Evolutionary conservation across 2,329 filamentous ascomycete species (phyloP), one percentile per base, ranked within the genome.

Genomic region (Penicillium digitatum): DNA sequence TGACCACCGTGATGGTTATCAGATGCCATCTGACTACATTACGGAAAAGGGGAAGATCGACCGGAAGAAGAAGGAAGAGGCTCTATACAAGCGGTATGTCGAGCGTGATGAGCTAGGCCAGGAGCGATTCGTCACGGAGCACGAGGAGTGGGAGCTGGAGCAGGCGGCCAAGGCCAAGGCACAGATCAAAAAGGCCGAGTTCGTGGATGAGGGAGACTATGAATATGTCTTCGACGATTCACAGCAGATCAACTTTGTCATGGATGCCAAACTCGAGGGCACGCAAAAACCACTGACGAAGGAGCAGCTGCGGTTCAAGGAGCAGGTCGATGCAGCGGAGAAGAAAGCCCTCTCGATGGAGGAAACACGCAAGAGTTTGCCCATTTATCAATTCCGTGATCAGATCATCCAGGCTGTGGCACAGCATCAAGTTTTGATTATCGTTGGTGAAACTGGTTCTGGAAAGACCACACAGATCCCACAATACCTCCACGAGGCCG

Each of bases 401-500:
- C 81, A 93, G 61, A 88, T 99, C 52, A 80, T 99, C 22, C 83
- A 86, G n/a, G 94, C 94, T 0, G 79, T 97, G n/a, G 83, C 86
- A 32, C 80, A 95, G 49, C 87, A 92, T 62, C 94, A 96, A 67
- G 85, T 95, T 14, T 75, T 99, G 11, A 90, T 99, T 55, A 87
- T 99, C 51, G 91, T 96, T 2, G 94, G 90, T 68, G 92, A 97
- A 72, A 99, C 94, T 0, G 94, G 94, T 50, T 91, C 87, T 63
- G 94, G 94, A 64, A 99, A 99, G 75, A 96, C 93, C 0, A 99
- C 94, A 0, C 94, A 99, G 70, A 77, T 97, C 16, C 90, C 93
- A 0, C 94, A 97, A 67, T 99, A 95, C 69, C 81, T 97, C 0
- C 87, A 95, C 65, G 93, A 97, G 72, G 90, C 89, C 0, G 92